Percentiles rank a stretch among this genome's conserved stretches.
Conservation (phyloP, 164 flowering plant genomes). For the Vitis cinerea region DNA sequence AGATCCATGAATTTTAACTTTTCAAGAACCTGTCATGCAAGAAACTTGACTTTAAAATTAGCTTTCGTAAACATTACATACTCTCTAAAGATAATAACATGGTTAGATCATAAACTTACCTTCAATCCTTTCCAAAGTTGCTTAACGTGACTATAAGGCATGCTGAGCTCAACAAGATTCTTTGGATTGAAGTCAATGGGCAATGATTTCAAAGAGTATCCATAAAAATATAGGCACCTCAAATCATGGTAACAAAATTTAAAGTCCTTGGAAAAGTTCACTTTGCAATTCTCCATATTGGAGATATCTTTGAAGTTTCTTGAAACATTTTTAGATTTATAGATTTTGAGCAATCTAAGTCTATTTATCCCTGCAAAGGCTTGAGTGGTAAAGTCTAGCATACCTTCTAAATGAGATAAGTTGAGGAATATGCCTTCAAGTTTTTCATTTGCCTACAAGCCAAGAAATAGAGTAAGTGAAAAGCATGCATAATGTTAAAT, state of each 20-base stretch:
- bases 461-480: background rate
- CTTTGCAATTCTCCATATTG: background rate
- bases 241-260: background rate
- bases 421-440: conserved; percentile 9
- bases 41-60: background rate
- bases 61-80: no score
- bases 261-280: background rate
- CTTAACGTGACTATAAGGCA: conserved; percentile 15
- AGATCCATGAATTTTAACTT: conserved; percentile 16
- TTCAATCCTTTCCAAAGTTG: conserved; percentile 2
- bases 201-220: background rate
- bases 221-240: conserved; percentile 2
- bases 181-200: conserved; percentile 4
- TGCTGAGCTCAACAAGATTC: conserved; percentile 14
- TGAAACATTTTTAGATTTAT: background rate
- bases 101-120: background rate
- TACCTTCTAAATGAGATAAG: background rate
- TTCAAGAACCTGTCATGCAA: background rate
- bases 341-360: conserved; percentile 5
- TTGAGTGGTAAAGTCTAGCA: background rate
- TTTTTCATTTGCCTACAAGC: conserved; percentile 5
- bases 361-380: background rate
- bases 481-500: no score
- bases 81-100: background rate
- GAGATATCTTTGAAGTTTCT: background rate